phyloP scores from a whole-genome alignment of 179 eudicot species.

The Beta macrorhiza region DNA sequence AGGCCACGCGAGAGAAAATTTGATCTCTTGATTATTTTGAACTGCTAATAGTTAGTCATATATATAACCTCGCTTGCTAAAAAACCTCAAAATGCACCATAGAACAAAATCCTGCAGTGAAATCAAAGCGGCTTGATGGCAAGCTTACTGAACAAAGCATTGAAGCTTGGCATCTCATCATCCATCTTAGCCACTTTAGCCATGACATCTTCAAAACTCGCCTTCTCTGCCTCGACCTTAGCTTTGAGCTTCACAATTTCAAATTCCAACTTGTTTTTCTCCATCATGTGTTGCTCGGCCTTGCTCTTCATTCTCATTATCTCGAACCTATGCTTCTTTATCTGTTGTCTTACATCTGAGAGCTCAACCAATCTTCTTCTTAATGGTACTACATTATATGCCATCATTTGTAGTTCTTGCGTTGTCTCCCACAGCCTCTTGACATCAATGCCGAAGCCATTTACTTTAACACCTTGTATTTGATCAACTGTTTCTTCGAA shows the following conservation, averaged over 20 bases:
- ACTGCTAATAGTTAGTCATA: too few relatives aligned
- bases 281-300: conserved; percentile 27
- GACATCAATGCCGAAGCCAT: conserved; percentile 27
- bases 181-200: conserved; percentile 30
- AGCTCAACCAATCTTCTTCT: conserved; percentile 34
- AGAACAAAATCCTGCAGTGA: not conserved
- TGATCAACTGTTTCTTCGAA: conserved; percentile 28
- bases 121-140: conserved; percentile 18
- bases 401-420: conserved; percentile 35
- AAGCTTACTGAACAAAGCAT: conserved; percentile 12
- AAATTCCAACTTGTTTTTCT: conserved; percentile 27
- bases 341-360: conserved; percentile 19
- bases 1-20: not conserved
- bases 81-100: not conserved
- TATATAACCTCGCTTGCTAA: too few relatives aligned
- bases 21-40: too few relatives aligned
- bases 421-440: conserved; percentile 31
- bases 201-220: conserved; percentile 20
- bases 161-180: conserved; percentile 24
- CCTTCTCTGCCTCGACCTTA: conserved; percentile 25
- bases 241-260: conserved; percentile 30
- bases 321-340: conserved; percentile 10
- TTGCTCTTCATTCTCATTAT: conserved; percentile 19
- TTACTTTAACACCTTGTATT: conserved; percentile 11
- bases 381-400: conserved; percentile 27